Percentiles rank a stretch among this genome's conserved stretches.
These are phyloP conservation scores for Chaetothyriales sp. DNA, from an alignment of 2,329 filamentous ascomycete genomes.

Conservation along the genomic window DNA sequence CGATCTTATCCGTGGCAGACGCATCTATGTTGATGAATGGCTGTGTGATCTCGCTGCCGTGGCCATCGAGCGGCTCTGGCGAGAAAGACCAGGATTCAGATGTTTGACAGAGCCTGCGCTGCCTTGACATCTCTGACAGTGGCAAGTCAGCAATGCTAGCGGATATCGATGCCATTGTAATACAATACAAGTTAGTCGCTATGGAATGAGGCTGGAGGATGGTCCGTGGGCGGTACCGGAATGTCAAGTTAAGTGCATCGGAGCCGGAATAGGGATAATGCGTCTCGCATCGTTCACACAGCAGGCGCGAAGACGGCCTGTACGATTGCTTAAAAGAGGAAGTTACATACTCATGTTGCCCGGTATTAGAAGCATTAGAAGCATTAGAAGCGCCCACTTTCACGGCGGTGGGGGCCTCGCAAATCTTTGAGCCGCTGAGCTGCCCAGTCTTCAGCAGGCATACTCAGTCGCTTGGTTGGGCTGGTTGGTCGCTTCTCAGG, in stretches of 20 bases:
- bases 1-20: no score
- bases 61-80: no score
- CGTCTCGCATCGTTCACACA: background rate
- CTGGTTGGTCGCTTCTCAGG: slow-evolving; percentile 28
- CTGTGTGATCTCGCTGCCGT: no score
- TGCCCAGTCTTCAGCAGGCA: slow-evolving; percentile 23
- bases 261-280: background rate
- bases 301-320: background rate
- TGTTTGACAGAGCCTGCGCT: no score
- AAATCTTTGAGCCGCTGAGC: slow-evolving; percentile 25
- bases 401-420: slow-evolving; percentile 17
- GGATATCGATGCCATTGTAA: slow-evolving; percentile 7
- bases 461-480: slow-evolving; percentile 31
- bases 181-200: slow-evolving; percentile 12
- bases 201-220: slow-evolving; percentile 14
- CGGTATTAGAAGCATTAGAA: background rate
- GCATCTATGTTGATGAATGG: no score
- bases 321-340: background rate
- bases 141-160: no score
- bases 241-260: background rate
- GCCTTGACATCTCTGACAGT: no score
- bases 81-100: no score
- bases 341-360: background rate
- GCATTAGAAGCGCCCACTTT: slow-evolving; percentile 21
- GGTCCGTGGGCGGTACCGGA: slow-evolving; percentile 4